phyloP scores from a whole-genome alignment of 768 basidiomycete species.

The Daedaleopsis nitida region DNA sequence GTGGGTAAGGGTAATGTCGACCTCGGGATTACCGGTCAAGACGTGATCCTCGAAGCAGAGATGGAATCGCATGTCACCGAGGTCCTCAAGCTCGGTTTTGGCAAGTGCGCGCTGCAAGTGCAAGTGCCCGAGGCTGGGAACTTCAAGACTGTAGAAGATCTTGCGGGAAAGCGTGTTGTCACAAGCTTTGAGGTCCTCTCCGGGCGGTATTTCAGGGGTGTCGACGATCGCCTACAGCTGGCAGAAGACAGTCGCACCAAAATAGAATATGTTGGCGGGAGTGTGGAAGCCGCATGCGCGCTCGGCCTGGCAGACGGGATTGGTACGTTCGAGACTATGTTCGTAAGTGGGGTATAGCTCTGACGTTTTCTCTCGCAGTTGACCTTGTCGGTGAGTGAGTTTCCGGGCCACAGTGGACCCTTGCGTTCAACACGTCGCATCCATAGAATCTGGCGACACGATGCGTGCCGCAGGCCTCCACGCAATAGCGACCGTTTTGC shows the following conservation, averaged over 20 bases:
- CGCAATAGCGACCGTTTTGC: constrained; percentile 86
- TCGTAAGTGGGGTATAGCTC: not conserved
- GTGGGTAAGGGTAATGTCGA: constrained; percentile 98
- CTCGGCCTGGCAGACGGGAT: constrained; percentile 97
- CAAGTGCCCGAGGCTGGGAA: constrained; percentile 83
- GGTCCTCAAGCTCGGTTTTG: constrained; percentile 84
- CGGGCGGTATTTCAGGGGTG: constrained; percentile 67
- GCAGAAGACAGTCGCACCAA: constrained; percentile 62
- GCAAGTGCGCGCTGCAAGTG: constrained; percentile 86
- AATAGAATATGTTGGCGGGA: constrained; percentile 96
- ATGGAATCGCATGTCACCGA: constrained; percentile 82
- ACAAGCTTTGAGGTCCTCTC: constrained; percentile 94
- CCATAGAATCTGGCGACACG: constrained; percentile 93
- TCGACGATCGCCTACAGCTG: constrained; percentile 61
- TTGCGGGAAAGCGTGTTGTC: constrained; percentile 90
- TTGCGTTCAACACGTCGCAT: not conserved
- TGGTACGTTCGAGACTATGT: constrained; percentile 49
- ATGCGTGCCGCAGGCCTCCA: constrained; percentile 98
- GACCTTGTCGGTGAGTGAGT: constrained; percentile 86
- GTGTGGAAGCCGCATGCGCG: constrained; percentile 97
- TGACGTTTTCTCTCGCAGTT: constrained; percentile 50
- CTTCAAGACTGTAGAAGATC: constrained; percentile 71
- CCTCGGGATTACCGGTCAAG: constrained; percentile 96
- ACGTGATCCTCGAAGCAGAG: constrained; percentile 89
- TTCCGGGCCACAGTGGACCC: not conserved